Percentiles rank a stretch among this genome's conserved stretches.
Evolutionary conservation across 2,329 filamentous ascomycete species (phyloP).

Genomic region (Fusarium newnesense): DNA sequence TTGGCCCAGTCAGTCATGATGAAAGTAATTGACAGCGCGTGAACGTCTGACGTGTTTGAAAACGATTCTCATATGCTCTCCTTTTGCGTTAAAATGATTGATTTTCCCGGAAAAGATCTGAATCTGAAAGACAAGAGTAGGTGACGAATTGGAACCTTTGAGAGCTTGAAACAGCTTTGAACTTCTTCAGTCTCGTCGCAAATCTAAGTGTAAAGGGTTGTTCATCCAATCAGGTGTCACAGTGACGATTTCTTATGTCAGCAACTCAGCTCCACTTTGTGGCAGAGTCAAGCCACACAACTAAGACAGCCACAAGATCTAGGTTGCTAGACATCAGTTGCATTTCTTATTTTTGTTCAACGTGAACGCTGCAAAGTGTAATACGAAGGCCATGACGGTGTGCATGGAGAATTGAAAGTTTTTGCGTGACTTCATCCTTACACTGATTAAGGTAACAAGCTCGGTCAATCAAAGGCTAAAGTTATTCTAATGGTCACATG

Average conservation of each 20-base stretch:
- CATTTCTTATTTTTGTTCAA: neutral
- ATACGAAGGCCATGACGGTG: conserved; percentile 3
- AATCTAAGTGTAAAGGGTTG: conserved; percentile 23
- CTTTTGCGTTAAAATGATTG: too few species aligned
- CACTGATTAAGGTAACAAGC: neutral
- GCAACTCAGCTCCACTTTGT: conserved; percentile 1
- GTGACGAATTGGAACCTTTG: conserved; percentile 6
- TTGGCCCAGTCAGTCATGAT: conserved; percentile 64
- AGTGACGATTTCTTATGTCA: conserved; percentile 30
- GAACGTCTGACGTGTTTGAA: conserved; percentile 1
- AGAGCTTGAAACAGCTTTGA: conserved; percentile 17
- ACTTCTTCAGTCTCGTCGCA: conserved; percentile 39
- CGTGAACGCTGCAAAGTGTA: conserved; percentile 1
- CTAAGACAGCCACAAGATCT: conserved; percentile 6
- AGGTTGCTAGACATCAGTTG: neutral
- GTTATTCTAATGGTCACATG: conserved; percentile 1
- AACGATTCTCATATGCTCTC: neutral
- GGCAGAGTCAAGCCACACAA: conserved; percentile 4
- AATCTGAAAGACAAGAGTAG: neutral
- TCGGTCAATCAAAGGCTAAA: neutral
- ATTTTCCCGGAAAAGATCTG: neutral
- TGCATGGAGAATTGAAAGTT: neutral
- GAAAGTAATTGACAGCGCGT: conserved; percentile 23
- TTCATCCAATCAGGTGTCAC: conserved; percentile 30
- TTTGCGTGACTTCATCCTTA: neutral